These are phyloP conservation scores for Solanum chmielewskii DNA, from an alignment of 257 asterid species.

Conservation along the genomic window DNA sequence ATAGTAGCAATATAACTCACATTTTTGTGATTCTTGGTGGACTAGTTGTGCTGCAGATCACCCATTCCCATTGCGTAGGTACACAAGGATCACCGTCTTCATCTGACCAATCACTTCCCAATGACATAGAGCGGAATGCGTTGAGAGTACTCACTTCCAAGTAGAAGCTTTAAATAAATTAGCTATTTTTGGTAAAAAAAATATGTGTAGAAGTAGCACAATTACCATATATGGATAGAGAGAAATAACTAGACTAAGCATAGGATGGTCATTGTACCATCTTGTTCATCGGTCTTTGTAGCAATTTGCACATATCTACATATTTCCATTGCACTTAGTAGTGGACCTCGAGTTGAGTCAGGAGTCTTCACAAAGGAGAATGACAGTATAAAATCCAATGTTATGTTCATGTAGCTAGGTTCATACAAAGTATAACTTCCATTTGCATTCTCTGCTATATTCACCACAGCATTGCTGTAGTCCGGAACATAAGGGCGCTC, in stretches of 20 bases:
- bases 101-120: constrained; percentile 32
- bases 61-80: constrained; percentile 85
- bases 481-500: constrained; percentile 67
- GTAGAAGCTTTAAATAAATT: constrained; percentile 9
- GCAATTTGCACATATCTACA: constrained; percentile 63
- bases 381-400: constrained; percentile 67
- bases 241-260: not conserved
- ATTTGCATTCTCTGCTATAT: constrained; percentile 87
- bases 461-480: constrained; percentile 91
- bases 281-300: constrained; percentile 59
- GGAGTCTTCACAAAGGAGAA: constrained; percentile 62
- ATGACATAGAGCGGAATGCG: constrained; percentile 37
- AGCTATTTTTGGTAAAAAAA: constrained; percentile 1
- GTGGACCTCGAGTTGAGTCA: constrained; percentile 78
- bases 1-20: constrained; percentile 27
- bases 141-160: constrained; percentile 51
- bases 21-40: constrained; percentile 84
- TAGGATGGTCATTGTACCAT: constrained; percentile 31
- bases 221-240: not conserved
- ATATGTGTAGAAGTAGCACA: not conserved
- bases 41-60: constrained; percentile 51
- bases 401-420: constrained; percentile 92
- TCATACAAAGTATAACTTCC: constrained; percentile 85
- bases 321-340: constrained; percentile 79
- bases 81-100: constrained; percentile 84